Evolutionary conservation across 148 eudicot genomes (phyloP), one percentile per base, ranked within the genome.

Genomic region (Silene conica): DNA sequence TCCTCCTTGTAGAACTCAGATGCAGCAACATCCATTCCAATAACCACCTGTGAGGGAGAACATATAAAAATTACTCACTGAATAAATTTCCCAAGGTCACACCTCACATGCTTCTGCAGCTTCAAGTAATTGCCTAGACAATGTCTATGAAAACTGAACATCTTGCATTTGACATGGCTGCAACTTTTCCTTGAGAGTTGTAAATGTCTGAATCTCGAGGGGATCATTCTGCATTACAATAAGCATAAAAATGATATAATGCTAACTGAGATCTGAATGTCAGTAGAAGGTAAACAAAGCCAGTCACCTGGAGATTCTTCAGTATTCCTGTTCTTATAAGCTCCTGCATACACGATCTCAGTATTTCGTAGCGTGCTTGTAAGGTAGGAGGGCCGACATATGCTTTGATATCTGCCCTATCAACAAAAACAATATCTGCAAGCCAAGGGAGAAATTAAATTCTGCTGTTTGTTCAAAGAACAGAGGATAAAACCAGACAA

Each of bases 331-430:
- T 82, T 64, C 99, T 80, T 52, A 95, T 50, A 70, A 92, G 99
- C 85, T 95, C 97, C 72, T 80, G 88, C 83, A 95, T 62, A 75
- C 97, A 92, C 14, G 99, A 92, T 72, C 94, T 80, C n/a, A 95
- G 87, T 73, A 95, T 95, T 81, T 90, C 99, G 78, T 95, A 95
- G 20, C 99, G 91, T 69, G 97, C 97, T 82, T 90, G 94, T 82
- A 92, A 86, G 67, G 94, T 92, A 74, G 99, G 99, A 70, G 97
- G 99, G 45, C 99, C 99, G 5, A 95, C 92, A 63, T 90, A 95
- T 25, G 99, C 99, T 86, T 95, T 95, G 66, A 95, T 95, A 85
- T 95, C 99, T 67, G 99, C 99, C 74, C 99, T 89, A 82, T 95
- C 99, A 67, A 95, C 99, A 80, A 95, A 92, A 65, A 97, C 99